These are phyloP conservation scores for Rauvolfia tetraphylla DNA, from an alignment of 257 asterid species.

Conservation along the genomic window DNA sequence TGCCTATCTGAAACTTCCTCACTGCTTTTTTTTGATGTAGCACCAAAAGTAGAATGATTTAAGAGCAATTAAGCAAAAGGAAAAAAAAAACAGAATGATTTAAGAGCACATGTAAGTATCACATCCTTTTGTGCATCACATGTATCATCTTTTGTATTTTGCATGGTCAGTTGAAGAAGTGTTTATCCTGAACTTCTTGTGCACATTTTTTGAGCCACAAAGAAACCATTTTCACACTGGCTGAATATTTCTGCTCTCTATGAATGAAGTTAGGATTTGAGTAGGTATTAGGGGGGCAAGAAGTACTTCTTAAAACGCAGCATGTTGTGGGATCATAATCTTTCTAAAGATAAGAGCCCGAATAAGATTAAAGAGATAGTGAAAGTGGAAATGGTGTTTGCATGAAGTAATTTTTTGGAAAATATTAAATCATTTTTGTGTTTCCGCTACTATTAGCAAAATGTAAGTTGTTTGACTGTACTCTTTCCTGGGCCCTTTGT, in stretches of 20 bases:
- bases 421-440: background rate
- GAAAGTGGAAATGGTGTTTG: background rate
- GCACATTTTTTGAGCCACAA: background rate
- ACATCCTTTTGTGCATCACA: background rate
- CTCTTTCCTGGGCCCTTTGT: background rate
- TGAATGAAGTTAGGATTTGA: no score
- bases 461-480: no score
- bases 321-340: no score
- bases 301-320: no score
- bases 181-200: background rate
- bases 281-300: no score
- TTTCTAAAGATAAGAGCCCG: no score
- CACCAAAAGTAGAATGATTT: no score
- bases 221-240: no score
- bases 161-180: background rate
- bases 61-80: no score
- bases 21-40: no score
- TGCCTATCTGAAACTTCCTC: background rate
- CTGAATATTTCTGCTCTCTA: no score
- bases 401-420: background rate
- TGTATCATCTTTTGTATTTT: background rate
- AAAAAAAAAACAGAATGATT: no score
- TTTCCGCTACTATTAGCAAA: background rate
- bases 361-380: constrained; percentile 1
- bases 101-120: background rate